Base-by-base conservation (phyloP, 73 alveolate species). In the Tetrahymena thermophila region DNA sequence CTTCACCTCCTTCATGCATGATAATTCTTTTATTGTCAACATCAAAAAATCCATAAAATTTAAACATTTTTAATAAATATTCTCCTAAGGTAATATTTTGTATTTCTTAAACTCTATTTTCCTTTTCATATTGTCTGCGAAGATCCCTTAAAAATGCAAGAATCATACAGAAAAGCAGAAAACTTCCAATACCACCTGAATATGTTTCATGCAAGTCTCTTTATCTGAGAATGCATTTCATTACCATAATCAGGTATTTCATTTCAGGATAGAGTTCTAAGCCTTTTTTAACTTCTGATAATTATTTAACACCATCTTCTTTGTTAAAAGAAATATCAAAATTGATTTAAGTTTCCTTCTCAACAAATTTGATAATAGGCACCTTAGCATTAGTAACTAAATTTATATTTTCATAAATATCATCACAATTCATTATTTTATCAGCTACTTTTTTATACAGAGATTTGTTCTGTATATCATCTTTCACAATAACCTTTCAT, bases 111-210 rank as follows among this genome's bases (percentile, higher is more conserved):
- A 96, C 38, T 96, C 94, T 95, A 93, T 97, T 35, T 95, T 96
- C 35, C 94, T 95, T 44, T 96, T 34, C 85, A 43, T 83, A 84
- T 93, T 96, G 94, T 56, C 93, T 93, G 95, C 97, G 16, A 16
- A 95, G n/a, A 85, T 95, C 97, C 55, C 97, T 97, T 25, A 98
- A 57, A 83, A 96, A 98, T 35, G 98, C 95, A 37, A 98, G 97
- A 35, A 98, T 95, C 97, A 99, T 93, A 93, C 97, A 93, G 95
- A 98, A 97, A 38, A 98, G 97, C 31, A 98, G 96, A 94, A 98
- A 99, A 19, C 99, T 97, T 84, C 99, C 98, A 93, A 99, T 97
- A 4, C 99, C 99, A 38, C 99, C 99, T 85, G 97, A 96, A 94
- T 98, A 98, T n/a, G 99, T 97, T 95, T 98, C 99, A 94, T 98